phyloP scores from a whole-genome alignment of 129 eudicot species.

The Flaveria sonorensis region DNA sequence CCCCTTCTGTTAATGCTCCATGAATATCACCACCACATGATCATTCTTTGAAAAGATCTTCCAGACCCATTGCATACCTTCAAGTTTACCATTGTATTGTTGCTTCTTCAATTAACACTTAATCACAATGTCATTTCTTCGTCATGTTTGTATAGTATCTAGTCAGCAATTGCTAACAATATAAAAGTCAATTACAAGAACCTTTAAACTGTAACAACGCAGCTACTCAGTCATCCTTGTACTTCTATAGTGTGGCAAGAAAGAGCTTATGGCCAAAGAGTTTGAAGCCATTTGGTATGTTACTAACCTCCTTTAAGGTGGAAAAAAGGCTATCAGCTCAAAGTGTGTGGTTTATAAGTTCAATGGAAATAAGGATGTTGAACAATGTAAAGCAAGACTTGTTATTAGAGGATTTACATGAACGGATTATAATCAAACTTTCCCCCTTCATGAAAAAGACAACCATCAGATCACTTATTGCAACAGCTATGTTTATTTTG shows the following conservation, averaged over 20 bases:
- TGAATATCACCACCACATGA: neutral
- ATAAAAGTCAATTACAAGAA: neutral
- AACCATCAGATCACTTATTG: neutral
- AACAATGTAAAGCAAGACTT: too few relatives aligned
- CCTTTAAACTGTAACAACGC: neutral
- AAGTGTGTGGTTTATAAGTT: neutral
- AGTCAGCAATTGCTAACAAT: neutral
- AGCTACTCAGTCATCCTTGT: neutral
- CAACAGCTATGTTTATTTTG: neutral
- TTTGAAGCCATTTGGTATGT: neutral
- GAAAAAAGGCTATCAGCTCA: neutral
- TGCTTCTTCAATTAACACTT: neutral
- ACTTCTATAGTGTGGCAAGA: neutral
- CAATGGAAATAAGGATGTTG: neutral
- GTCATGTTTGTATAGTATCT: neutral
- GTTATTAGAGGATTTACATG: too few relatives aligned
- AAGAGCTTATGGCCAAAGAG: neutral
- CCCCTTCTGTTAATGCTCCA: neutral
- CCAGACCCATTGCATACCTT: neutral
- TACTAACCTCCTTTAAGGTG: neutral
- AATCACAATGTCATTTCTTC: neutral
- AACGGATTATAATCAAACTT: too few relatives aligned
- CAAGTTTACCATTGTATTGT: neutral
- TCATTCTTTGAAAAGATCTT: neutral
- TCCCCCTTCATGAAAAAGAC: too few relatives aligned